These are phyloP conservation scores for Pyrenopolyporus hunteri DNA, from an alignment of 495 filamentous ascomycete species.

Conservation along the genomic window DNA sequence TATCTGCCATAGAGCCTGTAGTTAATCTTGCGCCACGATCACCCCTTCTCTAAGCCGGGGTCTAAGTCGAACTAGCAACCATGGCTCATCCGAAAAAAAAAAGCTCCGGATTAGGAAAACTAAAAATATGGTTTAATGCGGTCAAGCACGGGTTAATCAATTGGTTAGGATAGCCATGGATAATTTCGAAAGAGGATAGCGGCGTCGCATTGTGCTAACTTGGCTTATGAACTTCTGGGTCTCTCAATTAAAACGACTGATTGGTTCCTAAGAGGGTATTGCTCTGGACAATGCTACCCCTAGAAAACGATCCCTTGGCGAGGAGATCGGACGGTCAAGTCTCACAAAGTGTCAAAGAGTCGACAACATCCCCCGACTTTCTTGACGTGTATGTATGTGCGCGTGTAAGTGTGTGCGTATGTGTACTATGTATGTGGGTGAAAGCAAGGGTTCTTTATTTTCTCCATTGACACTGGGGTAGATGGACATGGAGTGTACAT, in stretches of 20 bases:
- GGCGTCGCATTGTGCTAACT: slow-evolving; percentile 30
- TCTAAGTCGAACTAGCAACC: slow-evolving; percentile 10
- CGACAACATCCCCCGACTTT: not conserved
- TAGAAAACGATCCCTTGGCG: slow-evolving; percentile 43
- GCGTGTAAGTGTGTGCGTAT: too few relatives aligned
- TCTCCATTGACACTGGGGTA: too few relatives aligned
- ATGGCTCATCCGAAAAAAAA: slow-evolving; percentile 34
- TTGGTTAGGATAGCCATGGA: slow-evolving; percentile 23
- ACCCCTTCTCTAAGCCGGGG: slow-evolving; percentile 19
- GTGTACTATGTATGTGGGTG: too few relatives aligned
- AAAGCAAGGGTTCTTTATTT: slow-evolving; percentile 29
- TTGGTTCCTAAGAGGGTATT: slow-evolving; percentile 21
- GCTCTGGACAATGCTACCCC: slow-evolving; percentile 30
- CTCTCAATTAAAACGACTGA: slow-evolving; percentile 34
- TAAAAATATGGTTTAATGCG: slow-evolving; percentile 27
- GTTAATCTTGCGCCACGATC: slow-evolving; percentile 36
- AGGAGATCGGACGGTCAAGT: slow-evolving; percentile 35
- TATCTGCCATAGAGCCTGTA: slow-evolving; percentile 25
- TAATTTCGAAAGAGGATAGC: slow-evolving; percentile 35
- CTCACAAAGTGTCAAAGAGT: slow-evolving; percentile 25
- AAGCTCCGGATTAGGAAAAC: slow-evolving; percentile 28
- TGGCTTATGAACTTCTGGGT: slow-evolving; percentile 25
- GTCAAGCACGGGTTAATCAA: slow-evolving; percentile 6
- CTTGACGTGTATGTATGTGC: slow-evolving; percentile 13
- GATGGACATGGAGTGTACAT: not conserved